These are phyloP conservation scores for Penicillium simplicissimum DNA, from an alignment of 495 filamentous ascomycete genomes.

Conservation along the genomic window DNA sequence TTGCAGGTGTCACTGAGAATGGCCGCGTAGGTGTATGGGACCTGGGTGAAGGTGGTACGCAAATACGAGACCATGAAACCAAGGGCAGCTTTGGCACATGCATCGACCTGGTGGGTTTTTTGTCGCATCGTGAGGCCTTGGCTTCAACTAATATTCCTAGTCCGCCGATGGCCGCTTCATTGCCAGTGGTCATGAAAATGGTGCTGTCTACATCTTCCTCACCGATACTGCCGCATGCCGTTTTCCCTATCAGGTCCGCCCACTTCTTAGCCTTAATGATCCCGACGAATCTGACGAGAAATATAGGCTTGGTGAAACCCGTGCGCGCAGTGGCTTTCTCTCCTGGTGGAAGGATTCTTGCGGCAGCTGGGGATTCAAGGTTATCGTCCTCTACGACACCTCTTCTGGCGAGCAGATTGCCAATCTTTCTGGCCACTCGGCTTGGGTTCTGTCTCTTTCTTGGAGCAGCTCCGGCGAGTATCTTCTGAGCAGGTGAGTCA, in stretches of 20 bases:
- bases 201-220: constrained; percentile 91
- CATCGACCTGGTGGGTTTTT: constrained; percentile 68
- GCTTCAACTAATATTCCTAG: constrained; percentile 36
- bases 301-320: constrained; percentile 80
- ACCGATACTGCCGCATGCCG: constrained; percentile 80
- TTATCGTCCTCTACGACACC: constrained; percentile 91
- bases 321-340: constrained; percentile 85
- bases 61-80: constrained; percentile 82
- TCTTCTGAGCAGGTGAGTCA: constrained; percentile 74
- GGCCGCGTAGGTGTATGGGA: constrained; percentile 91
- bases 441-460: constrained; percentile 86
- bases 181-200: constrained; percentile 90
- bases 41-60: constrained; percentile 49
- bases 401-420: constrained; percentile 88
- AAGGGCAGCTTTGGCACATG: constrained; percentile 87
- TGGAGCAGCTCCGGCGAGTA: constrained; percentile 96
- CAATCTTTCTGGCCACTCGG: constrained; percentile 73
- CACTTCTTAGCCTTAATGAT: not conserved
- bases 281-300: constrained; percentile 6
- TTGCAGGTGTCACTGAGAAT: constrained; percentile 79
- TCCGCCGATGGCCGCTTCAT: constrained; percentile 78
- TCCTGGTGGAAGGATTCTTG: constrained; percentile 77
- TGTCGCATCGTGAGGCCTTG: not conserved
- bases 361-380: constrained; percentile 85
- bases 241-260: constrained; percentile 82